These are phyloP conservation scores for Cucurbita pepo DNA, from an alignment of 306 rosid species.

Conservation along the genomic window DNA sequence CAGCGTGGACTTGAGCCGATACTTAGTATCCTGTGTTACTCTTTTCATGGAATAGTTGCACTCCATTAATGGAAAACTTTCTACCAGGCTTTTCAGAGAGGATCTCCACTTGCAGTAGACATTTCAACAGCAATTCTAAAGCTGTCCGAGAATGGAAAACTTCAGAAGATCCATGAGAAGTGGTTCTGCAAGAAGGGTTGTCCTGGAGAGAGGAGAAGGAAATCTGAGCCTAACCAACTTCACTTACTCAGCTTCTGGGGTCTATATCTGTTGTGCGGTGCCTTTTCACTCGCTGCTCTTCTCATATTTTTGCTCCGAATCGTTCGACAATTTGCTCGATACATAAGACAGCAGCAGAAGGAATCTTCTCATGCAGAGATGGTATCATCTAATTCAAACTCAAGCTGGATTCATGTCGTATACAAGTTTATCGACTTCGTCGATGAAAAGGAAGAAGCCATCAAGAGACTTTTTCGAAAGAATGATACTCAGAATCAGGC, in stretches of 20 bases:
- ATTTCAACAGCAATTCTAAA: conserved; percentile 81
- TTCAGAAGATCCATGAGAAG: conserved; percentile 42
- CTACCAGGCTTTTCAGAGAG: conserved; percentile 70
- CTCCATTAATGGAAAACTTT: neutral
- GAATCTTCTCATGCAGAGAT: conserved; percentile 16
- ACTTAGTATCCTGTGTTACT: neutral
- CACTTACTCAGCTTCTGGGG: conserved; percentile 83
- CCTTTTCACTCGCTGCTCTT: conserved; percentile 26
- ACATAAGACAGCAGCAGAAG: conserved; percentile 37
- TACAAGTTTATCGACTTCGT: conserved; percentile 50
- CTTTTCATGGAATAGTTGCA: conserved; percentile 13
- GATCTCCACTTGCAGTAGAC: conserved; percentile 77
- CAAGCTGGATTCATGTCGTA: conserved; percentile 36
- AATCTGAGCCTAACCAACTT: conserved; percentile 45
- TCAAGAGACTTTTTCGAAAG: conserved; percentile 50
- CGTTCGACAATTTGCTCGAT: conserved; percentile 37
- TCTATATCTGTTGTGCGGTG: conserved; percentile 46
- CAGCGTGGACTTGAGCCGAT: too few species aligned
- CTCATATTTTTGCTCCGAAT: conserved; percentile 36
- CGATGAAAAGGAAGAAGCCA: conserved; percentile 83
- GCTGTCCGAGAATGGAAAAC: conserved; percentile 67
- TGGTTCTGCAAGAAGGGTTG: conserved; percentile 88
- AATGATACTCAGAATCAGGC: conserved; percentile 26
- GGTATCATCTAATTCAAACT: conserved; percentile 10
- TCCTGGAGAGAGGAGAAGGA: conserved; percentile 32